phyloP scores from a whole-genome alignment of 352 stramenopile species.

The Phytophthora crassamura region DNA sequence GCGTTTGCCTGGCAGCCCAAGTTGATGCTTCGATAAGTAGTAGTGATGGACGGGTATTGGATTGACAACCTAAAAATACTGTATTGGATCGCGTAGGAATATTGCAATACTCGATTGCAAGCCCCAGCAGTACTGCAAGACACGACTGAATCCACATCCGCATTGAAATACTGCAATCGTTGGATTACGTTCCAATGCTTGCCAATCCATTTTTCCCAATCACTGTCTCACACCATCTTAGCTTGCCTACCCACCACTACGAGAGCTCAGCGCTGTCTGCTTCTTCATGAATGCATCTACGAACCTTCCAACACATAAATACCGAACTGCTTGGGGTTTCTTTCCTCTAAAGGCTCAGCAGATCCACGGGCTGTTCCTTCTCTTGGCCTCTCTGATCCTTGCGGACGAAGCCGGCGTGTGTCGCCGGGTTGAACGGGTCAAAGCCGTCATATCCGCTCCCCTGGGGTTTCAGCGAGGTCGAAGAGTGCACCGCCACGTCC shows the following conservation, averaged over 20 bases:
- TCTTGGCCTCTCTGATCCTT: conserved; percentile 39
- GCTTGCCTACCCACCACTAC: conserved; percentile 5
- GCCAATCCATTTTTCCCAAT: too few species aligned
- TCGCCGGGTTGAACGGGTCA: conserved; percentile 52
- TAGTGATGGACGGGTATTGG: too few species aligned
- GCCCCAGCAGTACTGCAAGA: too few species aligned
- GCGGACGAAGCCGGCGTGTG: conserved; percentile 17
- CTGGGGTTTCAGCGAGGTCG: conserved; percentile 31
- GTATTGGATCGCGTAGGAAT: too few species aligned
- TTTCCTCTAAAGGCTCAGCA: conserved; percentile 46
- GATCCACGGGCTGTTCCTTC: conserved; percentile 40
- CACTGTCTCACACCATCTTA: conserved; percentile 23
- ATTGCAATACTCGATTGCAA: too few species aligned
- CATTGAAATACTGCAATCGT: too few species aligned
- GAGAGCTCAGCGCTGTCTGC: conserved; percentile 1
- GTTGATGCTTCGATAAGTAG: too few species aligned
- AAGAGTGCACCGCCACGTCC: conserved; percentile 61
- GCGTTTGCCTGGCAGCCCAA: too few species aligned
- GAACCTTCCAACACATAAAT: conserved; percentile 43
- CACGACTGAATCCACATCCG: too few species aligned
- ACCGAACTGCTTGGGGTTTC: conserved; percentile 34
- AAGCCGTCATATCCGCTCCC: conserved; percentile 38
- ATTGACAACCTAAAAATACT: too few species aligned
- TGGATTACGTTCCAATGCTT: too few species aligned
- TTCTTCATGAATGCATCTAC: conserved; percentile 24